Percentiles rank a stretch among this genome's conserved stretches.
Conservation (phyloP, 257 asterid genomes). For the Coffea canephora region DNA sequence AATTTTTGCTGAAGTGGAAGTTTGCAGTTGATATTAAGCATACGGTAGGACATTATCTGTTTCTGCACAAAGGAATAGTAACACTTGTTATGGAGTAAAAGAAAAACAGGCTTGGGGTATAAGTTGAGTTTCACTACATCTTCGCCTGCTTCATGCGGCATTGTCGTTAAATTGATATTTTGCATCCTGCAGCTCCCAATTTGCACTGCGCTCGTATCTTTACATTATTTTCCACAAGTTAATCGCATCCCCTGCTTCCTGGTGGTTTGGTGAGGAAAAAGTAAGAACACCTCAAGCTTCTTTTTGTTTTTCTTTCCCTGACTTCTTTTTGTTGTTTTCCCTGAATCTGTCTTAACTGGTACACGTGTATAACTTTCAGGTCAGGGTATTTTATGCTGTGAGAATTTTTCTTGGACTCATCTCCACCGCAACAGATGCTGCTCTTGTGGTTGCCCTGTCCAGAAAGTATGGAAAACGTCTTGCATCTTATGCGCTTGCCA, state of each 20-base stretch:
- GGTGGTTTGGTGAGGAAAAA: slow-evolving; percentile 92
- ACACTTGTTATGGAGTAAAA: no score
- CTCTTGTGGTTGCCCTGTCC: slow-evolving; percentile 92
- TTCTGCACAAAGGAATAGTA: not conserved
- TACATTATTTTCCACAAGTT: slow-evolving; percentile 78
- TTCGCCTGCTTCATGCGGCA: slow-evolving; percentile 8
- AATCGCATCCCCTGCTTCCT: slow-evolving; percentile 84
- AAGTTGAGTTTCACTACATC: not conserved
- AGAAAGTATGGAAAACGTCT: slow-evolving; percentile 93
- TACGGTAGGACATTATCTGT: not conserved
- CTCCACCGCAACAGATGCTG: slow-evolving; percentile 75
- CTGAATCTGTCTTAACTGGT: not conserved
- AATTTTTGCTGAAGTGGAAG: not conserved
- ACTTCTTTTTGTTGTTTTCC: no score
- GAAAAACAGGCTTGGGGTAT: not conserved
- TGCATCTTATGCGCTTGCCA: slow-evolving; percentile 88
- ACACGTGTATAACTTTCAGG: slow-evolving; percentile 44
- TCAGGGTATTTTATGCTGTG: slow-evolving; percentile 84
- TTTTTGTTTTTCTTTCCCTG: not conserved
- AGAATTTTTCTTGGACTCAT: slow-evolving; percentile 74
- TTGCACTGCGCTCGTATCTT: slow-evolving; percentile 80
- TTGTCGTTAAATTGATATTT: slow-evolving; percentile 17
- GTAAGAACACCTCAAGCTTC: slow-evolving; percentile 37
- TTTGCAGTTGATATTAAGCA: not conserved
- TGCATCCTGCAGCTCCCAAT: slow-evolving; percentile 68